Conservation (phyloP, 140 eudicot species). For the Anethum foeniculum region DNA sequence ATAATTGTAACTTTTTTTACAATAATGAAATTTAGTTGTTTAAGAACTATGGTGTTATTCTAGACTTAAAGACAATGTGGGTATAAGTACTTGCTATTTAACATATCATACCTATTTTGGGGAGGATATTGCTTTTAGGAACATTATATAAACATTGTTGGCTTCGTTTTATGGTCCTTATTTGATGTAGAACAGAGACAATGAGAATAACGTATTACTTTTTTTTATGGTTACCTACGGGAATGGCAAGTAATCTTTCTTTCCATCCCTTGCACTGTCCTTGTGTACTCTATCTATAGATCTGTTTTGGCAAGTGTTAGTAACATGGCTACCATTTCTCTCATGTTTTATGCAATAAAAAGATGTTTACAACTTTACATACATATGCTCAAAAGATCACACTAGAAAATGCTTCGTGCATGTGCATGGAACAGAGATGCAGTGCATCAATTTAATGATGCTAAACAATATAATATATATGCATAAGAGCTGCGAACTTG, state of each 20-base stretch:
- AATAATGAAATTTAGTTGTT: too few relatives aligned
- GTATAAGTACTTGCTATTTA: neutral
- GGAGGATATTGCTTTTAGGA: neutral
- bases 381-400: neutral
- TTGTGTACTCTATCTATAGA: too few relatives aligned
- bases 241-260: neutral
- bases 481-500: neutral
- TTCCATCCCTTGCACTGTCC: neutral
- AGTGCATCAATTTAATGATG: neutral
- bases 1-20: too few relatives aligned
- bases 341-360: neutral
- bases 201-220: neutral
- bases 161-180: neutral
- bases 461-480: neutral
- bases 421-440: neutral
- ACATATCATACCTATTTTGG: neutral
- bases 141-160: neutral
- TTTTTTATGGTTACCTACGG: neutral
- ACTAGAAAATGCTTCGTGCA: neutral
- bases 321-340: neutral
- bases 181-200: neutral
- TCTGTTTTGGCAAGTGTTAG: neutral
- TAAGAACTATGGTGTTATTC: neutral
- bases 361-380: too few relatives aligned
- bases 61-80: neutral